phyloP scores from a whole-genome alignment of 345 rosid genomes.

The Salix caprea region DNA sequence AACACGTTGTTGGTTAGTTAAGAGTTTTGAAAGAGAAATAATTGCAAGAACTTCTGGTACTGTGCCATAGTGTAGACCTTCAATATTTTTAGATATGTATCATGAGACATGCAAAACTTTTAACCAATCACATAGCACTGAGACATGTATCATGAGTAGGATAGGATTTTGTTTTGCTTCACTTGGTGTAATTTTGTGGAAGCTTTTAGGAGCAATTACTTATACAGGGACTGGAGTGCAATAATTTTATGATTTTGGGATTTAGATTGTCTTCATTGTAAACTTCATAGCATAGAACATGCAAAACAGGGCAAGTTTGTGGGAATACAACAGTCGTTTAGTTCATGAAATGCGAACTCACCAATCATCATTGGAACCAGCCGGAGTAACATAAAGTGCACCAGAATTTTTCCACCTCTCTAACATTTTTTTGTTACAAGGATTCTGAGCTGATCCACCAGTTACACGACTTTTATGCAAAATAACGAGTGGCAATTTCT shows the following conservation, averaged over 20 bases:
- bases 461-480: constrained; percentile 70
- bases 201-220: background rate
- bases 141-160: background rate
- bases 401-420: constrained; percentile 66
- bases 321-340: background rate
- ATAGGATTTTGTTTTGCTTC: background rate
- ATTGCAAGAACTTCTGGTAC: background rate
- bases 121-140: background rate
- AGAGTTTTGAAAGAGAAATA: background rate
- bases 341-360: constrained; percentile 18
- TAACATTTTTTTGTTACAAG: constrained; percentile 57
- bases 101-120: background rate
- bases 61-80: background rate
- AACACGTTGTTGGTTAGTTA: background rate
- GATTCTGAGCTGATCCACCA: constrained; percentile 62
- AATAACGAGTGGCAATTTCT: constrained; percentile 72
- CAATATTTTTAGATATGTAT: background rate
- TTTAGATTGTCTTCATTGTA: background rate
- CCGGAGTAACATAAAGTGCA: constrained; percentile 81
- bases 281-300: background rate
- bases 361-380: constrained; percentile 98
- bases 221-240: background rate
- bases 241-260: background rate
- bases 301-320: background rate
- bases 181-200: background rate